Percentiles rank a stretch among this genome's conserved stretches.
Evolutionary conservation across 2,329 filamentous ascomycete species (phyloP).

Genomic region (Diaporthe sp.): DNA sequence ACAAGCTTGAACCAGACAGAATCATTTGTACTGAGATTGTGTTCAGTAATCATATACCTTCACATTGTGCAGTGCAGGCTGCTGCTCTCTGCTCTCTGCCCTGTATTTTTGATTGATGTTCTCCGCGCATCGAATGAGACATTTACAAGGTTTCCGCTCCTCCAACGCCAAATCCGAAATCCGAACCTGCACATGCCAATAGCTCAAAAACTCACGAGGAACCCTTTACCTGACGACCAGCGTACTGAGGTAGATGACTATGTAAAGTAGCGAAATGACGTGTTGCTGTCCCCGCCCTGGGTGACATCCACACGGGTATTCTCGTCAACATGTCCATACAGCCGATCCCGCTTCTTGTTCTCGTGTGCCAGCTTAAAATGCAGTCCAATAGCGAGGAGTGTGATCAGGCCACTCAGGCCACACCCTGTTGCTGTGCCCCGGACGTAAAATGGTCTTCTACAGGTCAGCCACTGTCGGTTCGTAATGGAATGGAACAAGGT

Average conservation of each 20-base stretch:
- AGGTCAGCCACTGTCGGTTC: neutral
- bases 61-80: too few species aligned
- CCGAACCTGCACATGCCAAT: neutral
- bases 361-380: neutral
- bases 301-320: slow-evolving; percentile 5
- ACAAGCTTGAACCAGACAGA: neutral
- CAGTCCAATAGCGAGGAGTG: neutral
- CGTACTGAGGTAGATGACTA: neutral
- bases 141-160: neutral
- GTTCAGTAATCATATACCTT: too few species aligned
- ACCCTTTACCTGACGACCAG: neutral
- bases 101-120: neutral
- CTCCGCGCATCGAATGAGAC: neutral
- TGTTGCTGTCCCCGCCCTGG: neutral
- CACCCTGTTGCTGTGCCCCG: neutral
- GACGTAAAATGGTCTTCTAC: neutral
- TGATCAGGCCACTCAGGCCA: neutral
- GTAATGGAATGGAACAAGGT: too few species aligned
- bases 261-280: neutral
- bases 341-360: neutral
- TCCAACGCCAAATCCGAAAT: neutral
- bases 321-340: neutral
- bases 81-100: too few species aligned
- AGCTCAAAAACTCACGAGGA: too few species aligned
- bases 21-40: too few species aligned